Conservation (phyloP, 306 rosid genomes). For the Fragaria vesca region DNA sequence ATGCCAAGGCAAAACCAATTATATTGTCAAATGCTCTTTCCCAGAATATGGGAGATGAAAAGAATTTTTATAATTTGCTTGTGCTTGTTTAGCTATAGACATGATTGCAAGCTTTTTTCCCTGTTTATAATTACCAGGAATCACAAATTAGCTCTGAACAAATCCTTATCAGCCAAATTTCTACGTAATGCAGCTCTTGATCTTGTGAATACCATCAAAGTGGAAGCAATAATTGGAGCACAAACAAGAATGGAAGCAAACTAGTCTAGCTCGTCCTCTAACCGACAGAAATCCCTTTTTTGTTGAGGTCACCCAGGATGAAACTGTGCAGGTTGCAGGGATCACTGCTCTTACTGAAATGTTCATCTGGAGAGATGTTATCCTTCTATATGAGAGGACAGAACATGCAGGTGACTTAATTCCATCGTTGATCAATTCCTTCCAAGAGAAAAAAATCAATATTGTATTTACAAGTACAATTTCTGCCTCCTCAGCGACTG, state of each 20-base stretch:
- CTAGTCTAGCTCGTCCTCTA: not conserved
- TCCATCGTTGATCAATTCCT: not conserved
- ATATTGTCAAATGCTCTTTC: too few relatives aligned
- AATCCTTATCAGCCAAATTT: too few relatives aligned
- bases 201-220: conserved; percentile 8
- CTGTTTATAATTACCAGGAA: not conserved
- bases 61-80: too few relatives aligned
- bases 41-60: too few relatives aligned
- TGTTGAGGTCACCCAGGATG: not conserved
- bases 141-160: too few relatives aligned
- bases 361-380: conserved; percentile 16
- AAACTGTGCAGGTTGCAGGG: not conserved
- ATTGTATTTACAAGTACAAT: not conserved
- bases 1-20: too few relatives aligned
- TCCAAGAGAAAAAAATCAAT: not conserved
- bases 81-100: too few relatives aligned
- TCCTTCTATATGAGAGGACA: conserved; percentile 1
- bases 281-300: conserved; percentile 12
- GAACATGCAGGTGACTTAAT: not conserved
- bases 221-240: conserved; percentile 24
- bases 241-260: conserved; percentile 25
- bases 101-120: not conserved
- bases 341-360: not conserved
- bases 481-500: not conserved
- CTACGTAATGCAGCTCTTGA: conserved; percentile 19